Base-by-base conservation (phyloP, 345 rosid species). In the Aurinia saxatilis region DNA sequence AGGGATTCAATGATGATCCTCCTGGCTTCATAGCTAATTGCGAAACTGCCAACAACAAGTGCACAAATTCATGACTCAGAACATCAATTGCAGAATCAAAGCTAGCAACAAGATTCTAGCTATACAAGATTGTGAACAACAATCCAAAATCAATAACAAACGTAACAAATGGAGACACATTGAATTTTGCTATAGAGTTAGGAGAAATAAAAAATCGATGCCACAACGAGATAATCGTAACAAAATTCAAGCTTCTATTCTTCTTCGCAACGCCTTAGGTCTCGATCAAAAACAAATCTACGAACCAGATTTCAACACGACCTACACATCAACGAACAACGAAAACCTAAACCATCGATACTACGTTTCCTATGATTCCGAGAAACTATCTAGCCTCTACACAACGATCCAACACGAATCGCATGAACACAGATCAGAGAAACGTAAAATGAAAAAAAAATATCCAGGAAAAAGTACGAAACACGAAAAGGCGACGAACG, bases 1-100 rank as follows among this genome's bases (percentile, higher is more conserved):
- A 56, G 0, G 96, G 96, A 55, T 92, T 92, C 82, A 92, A 64
- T 4, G 87, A 21, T 46, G 95, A 89, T 48, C 63, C 66, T 63
- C 83, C 79, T 2, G 79, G 74, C 79, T 79, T 84, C 98, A 88
- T 89, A 30, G 67, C 53, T 47, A 31, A 44, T 42, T 8, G 62
- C 14, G 53, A 47, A 51, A 53, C 77, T 71, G 29, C 12, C n/a
- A 21, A 33, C 61, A 53, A 30, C 2, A 55, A 59, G 40, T 21
- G 8, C n/a, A n/a, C 27, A 53, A 34, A 33, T 17, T 16, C 12
- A 40, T 34, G 6, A 42, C 6, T 34, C 34, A 2, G 42, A n/a
- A n/a, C n/a, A n/a, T n/a, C n/a, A n/a, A n/a, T n/a, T n/a, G 13
- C 39, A 61, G 13, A 36, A 19, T 36, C 34, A 2, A 56, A 44